Evolutionary conservation across 1,284 basidiomycete genomes (phyloP), one percentile per base, ranked within the genome.

Genomic region (Cryptococcus sp.): DNA sequence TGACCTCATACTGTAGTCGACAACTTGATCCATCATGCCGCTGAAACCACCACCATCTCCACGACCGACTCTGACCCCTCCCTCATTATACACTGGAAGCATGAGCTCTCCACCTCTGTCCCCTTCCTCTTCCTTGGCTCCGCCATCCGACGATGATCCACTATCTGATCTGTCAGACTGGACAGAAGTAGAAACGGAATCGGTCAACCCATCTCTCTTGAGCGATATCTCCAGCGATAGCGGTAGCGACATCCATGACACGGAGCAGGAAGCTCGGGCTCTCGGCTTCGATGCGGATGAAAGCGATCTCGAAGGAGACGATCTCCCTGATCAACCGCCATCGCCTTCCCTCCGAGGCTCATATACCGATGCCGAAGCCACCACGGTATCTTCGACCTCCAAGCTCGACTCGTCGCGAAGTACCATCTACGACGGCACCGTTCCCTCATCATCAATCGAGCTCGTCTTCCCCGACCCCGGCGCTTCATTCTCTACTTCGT

Each of bases 191-290:
- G 56, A 54, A 20, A 53, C 48, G 23, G 92, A 89, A 78, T 92
- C 90, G 77, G 82, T 85, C 17, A 57, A 54, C 20, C 57, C 54
- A 11, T 62, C 61, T 5, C 41, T 88, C 63, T 89, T 90, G 4
- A 72, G 80, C 40, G 90, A 91, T 71, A 85, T 91, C 69, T 77
- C 77, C 8, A 81, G 82, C 16, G 84, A 81, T 50, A 62, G 57
- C 7, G 57, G 56, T 19, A 57, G 57, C 50, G 63, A 64, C 20
- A 57, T 55, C 5, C 20, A 40, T 25, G 39, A 25, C 27, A 47
- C 59, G 31, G 51, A 64, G 25, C 35, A 39, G 15, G 42, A 47
- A 15, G 5, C 25, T 39, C 16, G 31, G 25, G 51, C 25, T 22
- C 38, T 31, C 5, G 49, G 49, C 39, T 46, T 35, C 40, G 55